Percentiles rank a stretch among this genome's conserved stretches.
These are phyloP conservation scores for Thielaviopsis euricoi DNA, from an alignment of 2,329 filamentous ascomycete genomes.

Conservation along the genomic window DNA sequence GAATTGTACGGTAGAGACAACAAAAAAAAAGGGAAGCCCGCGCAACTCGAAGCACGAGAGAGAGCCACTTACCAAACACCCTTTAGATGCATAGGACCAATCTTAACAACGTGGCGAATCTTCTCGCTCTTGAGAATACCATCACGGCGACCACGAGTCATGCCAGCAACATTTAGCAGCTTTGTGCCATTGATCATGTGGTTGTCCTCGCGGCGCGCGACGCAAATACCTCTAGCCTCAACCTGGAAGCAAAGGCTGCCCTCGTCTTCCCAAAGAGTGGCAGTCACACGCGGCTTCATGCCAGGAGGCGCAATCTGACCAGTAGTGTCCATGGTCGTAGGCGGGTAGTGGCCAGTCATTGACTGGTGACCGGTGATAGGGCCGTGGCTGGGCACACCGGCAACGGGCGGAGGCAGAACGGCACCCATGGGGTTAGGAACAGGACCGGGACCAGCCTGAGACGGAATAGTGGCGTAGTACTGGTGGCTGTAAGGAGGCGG, in stretches of 20 bases:
- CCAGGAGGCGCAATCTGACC: slow-evolving; percentile 83
- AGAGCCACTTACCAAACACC: slow-evolving; percentile 67
- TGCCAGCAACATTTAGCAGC: slow-evolving; percentile 87
- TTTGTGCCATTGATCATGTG: slow-evolving; percentile 99
- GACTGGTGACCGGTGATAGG: slow-evolving; percentile 36
- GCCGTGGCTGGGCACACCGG: slow-evolving; percentile 19
- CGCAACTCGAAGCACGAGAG: neutral
- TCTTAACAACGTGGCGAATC: slow-evolving; percentile 91
- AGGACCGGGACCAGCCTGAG: slow-evolving; percentile 54
- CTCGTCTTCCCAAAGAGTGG: slow-evolving; percentile 95
- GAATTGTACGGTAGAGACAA: neutral
- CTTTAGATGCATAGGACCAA: slow-evolving; percentile 97
- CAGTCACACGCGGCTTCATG: slow-evolving; percentile 92
- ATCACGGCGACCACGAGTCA: slow-evolving; percentile 89
- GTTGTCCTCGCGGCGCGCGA: slow-evolving; percentile 88
- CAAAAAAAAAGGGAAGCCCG: neutral
- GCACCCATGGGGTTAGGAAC: slow-evolving; percentile 57
- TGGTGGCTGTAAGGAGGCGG: slow-evolving; percentile 49
- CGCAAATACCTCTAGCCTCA: slow-evolving; percentile 88
- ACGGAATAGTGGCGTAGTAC: slow-evolving; percentile 59
- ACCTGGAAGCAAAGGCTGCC: slow-evolving; percentile 96
- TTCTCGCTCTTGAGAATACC: slow-evolving; percentile 98
- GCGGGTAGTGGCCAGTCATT: slow-evolving; percentile 36
- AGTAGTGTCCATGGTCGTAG: slow-evolving; percentile 58
- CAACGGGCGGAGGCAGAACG: slow-evolving; percentile 49